Percentiles rank a stretch among this genome's conserved stretches.
phyloP scores from a whole-genome alignment of 495 filamentous ascomycete genomes.

The Aspergillus leporis region DNA sequence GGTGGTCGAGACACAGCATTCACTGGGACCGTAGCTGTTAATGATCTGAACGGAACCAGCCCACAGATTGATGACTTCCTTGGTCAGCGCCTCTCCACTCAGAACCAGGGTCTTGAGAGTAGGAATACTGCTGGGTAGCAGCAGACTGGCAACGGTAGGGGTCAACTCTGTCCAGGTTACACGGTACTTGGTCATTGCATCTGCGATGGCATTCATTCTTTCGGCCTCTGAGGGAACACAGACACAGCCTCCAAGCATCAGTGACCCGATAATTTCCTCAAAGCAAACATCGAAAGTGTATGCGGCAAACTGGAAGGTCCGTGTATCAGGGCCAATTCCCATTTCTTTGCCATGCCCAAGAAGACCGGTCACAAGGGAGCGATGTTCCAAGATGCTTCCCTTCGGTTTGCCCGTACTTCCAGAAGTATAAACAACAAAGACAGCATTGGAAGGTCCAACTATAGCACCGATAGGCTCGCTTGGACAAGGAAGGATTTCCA shows the following conservation, averaged over 20 bases:
- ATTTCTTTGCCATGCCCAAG: neutral
- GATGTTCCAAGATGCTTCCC: neutral
- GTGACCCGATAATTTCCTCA: neutral
- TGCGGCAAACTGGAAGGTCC: neutral
- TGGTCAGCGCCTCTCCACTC: conserved; percentile 4
- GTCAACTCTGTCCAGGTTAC: neutral
- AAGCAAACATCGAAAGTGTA: neutral
- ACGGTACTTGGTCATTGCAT: neutral
- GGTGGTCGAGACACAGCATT: neutral
- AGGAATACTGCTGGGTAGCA: conserved; percentile 28
- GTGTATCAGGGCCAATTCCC: neutral
- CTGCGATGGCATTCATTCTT: neutral
- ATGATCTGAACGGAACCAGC: neutral
- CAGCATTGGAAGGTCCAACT: neutral
- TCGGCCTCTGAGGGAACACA: neutral
- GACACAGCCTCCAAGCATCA: neutral
- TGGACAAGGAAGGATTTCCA: neutral
- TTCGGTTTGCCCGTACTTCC: neutral
- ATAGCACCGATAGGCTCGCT: neutral
- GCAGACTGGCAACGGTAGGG: conserved; percentile 32
- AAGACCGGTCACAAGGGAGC: neutral
- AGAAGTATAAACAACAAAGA: neutral
- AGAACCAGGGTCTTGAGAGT: conserved; percentile 8
- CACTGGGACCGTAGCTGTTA: neutral
- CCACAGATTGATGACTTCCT: neutral